These are phyloP conservation scores for Tuber magnatum DNA, from an alignment of 495 filamentous ascomycete genomes.

Conservation along the genomic window DNA sequence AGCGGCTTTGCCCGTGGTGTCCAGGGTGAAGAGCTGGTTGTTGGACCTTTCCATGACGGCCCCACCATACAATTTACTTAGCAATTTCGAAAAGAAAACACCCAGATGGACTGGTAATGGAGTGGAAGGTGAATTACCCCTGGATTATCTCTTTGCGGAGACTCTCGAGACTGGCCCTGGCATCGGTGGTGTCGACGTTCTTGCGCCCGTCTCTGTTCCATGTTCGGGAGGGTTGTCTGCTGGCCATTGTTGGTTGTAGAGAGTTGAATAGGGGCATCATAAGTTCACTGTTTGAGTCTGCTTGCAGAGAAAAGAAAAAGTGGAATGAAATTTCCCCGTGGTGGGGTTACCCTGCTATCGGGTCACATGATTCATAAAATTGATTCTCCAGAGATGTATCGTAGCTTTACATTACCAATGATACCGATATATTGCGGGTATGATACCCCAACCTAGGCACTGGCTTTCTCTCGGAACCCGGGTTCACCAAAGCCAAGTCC, in stretches of 20 bases:
- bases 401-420: not conserved
- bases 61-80: conserved; percentile 54
- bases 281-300: conserved; percentile 1
- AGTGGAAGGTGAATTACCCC: conserved; percentile 53
- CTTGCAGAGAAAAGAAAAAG: not conserved
- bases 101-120: not conserved
- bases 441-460: not conserved
- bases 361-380: not conserved
- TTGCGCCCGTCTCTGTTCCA: conserved; percentile 98
- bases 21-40: conserved; percentile 67
- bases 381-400: not conserved
- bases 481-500: not conserved
- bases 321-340: not conserved
- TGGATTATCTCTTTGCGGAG: conserved; percentile 80
- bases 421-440: not conserved
- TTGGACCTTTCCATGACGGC: conserved; percentile 56
- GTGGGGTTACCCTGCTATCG: not conserved
- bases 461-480: not conserved
- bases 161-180: conserved; percentile 73
- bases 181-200: conserved; percentile 83
- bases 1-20: conserved; percentile 59
- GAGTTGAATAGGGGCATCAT: conserved; percentile 39
- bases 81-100: conserved; percentile 8
- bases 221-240: conserved; percentile 84
- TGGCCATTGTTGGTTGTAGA: conserved; percentile 47